A percentile compares a stretch with the other conserved stretches of the same genome.
These are phyloP conservation scores for Colletotrichum cuscutae DNA, from an alignment of 2,329 filamentous ascomycete species.

Conservation along the genomic window DNA sequence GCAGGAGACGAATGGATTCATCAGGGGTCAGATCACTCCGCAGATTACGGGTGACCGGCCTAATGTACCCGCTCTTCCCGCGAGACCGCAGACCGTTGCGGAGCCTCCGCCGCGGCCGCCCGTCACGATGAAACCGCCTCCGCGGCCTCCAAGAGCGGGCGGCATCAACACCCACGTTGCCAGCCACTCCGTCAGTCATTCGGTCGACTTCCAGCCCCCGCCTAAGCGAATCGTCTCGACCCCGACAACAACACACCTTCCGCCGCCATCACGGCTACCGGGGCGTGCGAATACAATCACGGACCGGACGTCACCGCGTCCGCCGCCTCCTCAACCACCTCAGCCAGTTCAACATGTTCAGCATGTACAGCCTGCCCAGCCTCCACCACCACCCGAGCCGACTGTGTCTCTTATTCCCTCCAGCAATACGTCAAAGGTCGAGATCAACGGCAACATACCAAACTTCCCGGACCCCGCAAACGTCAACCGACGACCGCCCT, in stretches of 20 bases:
- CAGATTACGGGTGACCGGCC: constrained; percentile 55
- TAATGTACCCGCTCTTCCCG: constrained; percentile 56
- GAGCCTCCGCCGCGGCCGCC: constrained; percentile 44
- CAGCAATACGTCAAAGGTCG: constrained; percentile 53
- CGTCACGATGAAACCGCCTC: constrained; percentile 50
- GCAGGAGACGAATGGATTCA: constrained; percentile 51
- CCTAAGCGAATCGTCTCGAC: constrained; percentile 40
- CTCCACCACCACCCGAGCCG: constrained; percentile 50
- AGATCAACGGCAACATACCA: constrained; percentile 48
- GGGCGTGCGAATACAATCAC: constrained; percentile 51
- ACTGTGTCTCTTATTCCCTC: constrained; percentile 42
- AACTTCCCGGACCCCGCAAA: constrained; percentile 84
- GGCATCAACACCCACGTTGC: constrained; percentile 41
- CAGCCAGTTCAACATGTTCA: constrained; percentile 12
- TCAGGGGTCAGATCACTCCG: constrained; percentile 49
- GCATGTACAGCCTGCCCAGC: constrained; percentile 8
- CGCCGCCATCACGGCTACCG: constrained; percentile 40
- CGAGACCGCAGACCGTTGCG: constrained; percentile 54
- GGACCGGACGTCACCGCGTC: constrained; percentile 49
- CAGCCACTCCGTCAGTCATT: constrained; percentile 36
- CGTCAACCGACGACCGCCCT: constrained; percentile 85
- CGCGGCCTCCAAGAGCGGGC: constrained; percentile 54
- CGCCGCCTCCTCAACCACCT: constrained; percentile 26
- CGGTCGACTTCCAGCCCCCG: constrained; percentile 37
- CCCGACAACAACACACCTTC: constrained; percentile 33